Conservation (phyloP, 306 rosid genomes). For the Lablab purpureus region DNA sequence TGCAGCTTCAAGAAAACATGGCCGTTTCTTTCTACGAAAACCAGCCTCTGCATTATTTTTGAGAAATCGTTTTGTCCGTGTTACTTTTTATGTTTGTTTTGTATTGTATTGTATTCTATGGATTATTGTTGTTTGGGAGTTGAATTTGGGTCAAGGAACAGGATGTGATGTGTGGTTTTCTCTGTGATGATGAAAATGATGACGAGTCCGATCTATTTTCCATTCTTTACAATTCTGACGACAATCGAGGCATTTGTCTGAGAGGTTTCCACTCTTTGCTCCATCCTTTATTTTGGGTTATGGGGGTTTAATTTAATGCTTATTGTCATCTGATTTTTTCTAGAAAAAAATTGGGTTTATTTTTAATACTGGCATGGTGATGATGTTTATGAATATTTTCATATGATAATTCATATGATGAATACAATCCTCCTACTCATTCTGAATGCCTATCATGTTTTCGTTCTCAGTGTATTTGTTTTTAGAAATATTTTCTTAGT, state of each 20-base stretch:
- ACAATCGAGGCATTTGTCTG: conserved; percentile 98
- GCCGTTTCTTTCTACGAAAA: neutral
- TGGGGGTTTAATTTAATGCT: neutral
- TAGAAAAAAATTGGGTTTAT: too few species aligned
- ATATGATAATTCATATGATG: conserved; percentile 56
- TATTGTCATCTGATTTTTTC: neutral
- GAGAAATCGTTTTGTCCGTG: neutral
- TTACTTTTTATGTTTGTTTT: neutral
- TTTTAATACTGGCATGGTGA: conserved; percentile 54
- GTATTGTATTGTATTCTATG: neutral
- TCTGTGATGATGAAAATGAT: conserved; percentile 79
- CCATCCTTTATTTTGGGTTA: neutral
- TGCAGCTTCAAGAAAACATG: fast-evolving
- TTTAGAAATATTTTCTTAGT: neutral
- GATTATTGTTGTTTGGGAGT: neutral
- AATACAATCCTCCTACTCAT: conserved; percentile 84
- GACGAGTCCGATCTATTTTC: conserved; percentile 89
- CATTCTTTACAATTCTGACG: conserved; percentile 72
- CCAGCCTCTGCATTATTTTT: neutral
- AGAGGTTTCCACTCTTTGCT: conserved; percentile 55
- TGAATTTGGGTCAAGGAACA: neutral
- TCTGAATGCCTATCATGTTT: conserved; percentile 62
- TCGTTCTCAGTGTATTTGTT: neutral
- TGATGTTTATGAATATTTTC: conserved; percentile 40
- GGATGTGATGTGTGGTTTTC: conserved; percentile 47